phyloP scores from a whole-genome alignment of 768 basidiomycete species.

The Serendipita vermifera region DNA sequence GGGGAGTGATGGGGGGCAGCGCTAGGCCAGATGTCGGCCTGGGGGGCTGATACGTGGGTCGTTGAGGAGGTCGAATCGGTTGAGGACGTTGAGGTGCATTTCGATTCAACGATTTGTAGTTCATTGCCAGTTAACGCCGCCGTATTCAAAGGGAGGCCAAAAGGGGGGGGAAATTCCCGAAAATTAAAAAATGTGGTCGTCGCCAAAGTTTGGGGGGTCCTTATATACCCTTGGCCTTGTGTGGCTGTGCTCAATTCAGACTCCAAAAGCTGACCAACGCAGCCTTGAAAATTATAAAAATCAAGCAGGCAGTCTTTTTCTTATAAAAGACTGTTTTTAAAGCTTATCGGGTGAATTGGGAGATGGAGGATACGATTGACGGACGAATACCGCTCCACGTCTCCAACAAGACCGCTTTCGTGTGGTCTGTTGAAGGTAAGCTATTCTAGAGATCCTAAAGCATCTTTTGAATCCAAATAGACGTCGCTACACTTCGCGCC shows the following conservation, averaged over 20 bases:
- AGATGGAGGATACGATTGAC: background rate
- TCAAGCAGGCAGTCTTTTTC: background rate
- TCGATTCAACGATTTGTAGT: conserved; percentile 7
- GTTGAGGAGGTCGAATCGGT: conserved; percentile 3
- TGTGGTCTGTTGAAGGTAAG: conserved; percentile 82
- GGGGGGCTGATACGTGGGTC: conserved; percentile 1
- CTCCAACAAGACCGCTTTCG: conserved; percentile 64
- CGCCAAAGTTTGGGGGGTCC: background rate
- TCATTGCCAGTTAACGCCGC: conserved; percentile 2
- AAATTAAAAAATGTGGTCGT: no score
- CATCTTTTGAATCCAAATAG: conserved; percentile 28
- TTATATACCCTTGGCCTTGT: background rate
- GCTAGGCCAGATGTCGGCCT: conserved; percentile 4
- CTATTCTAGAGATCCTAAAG: background rate
- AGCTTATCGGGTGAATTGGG: background rate
- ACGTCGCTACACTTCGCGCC: conserved; percentile 66
- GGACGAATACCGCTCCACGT: conserved; percentile 46
- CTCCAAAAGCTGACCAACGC: background rate
- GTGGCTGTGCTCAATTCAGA: background rate
- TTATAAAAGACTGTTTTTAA: background rate
- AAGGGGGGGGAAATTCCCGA: no score
- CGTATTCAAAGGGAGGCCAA: background rate
- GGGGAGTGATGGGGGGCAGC: conserved; percentile 8
- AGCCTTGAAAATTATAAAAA: background rate
- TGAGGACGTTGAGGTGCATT: conserved; percentile 11